These are phyloP conservation scores for Xylariaceae sp. DNA, from an alignment of 2,329 filamentous ascomycete genomes.

Conservation along the genomic window DNA sequence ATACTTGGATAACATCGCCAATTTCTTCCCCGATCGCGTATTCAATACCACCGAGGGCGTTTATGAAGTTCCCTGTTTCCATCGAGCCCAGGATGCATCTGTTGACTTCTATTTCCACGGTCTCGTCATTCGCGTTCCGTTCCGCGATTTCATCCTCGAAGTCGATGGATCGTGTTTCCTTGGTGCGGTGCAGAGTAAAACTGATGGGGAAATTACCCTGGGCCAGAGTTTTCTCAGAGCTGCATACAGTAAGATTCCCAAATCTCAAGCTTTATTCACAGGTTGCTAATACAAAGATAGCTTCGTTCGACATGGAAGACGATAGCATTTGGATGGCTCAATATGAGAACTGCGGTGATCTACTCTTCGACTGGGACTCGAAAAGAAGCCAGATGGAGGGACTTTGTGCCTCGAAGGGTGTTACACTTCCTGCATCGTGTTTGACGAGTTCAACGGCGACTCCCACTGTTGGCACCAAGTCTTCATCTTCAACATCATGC, in stretches of 20 bases:
- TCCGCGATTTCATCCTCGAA: slow-evolving; percentile 20
- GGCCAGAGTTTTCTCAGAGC: slow-evolving; percentile 19
- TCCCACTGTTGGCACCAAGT: not conserved
- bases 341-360: slow-evolving; percentile 20
- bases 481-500: slow-evolving; percentile 2
- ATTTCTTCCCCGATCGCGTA: slow-evolving; percentile 10
- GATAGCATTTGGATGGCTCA: slow-evolving; percentile 21
- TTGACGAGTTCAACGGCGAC: slow-evolving; percentile 5
- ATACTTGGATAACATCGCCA: slow-evolving; percentile 3
- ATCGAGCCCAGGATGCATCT: slow-evolving; percentile 15
- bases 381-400: slow-evolving; percentile 5
- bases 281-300: slow-evolving; percentile 9
- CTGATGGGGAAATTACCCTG: slow-evolving; percentile 7
- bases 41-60: slow-evolving; percentile 10
- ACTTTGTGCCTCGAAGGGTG: slow-evolving; percentile 7
- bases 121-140: slow-evolving; percentile 15
- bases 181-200: not conserved
- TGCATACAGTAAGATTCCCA: slow-evolving; percentile 17
- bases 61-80: slow-evolving; percentile 18
- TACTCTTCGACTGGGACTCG: slow-evolving; percentile 14
- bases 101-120: slow-evolving; percentile 19
- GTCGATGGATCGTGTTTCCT: slow-evolving; percentile 14
- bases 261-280: not conserved
- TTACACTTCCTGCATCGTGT: slow-evolving; percentile 10
- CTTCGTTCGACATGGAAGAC: slow-evolving; percentile 20